Evolutionary conservation across 2,329 filamentous ascomycete species (phyloP).

Genomic region (Talaromyces sp.): DNA sequence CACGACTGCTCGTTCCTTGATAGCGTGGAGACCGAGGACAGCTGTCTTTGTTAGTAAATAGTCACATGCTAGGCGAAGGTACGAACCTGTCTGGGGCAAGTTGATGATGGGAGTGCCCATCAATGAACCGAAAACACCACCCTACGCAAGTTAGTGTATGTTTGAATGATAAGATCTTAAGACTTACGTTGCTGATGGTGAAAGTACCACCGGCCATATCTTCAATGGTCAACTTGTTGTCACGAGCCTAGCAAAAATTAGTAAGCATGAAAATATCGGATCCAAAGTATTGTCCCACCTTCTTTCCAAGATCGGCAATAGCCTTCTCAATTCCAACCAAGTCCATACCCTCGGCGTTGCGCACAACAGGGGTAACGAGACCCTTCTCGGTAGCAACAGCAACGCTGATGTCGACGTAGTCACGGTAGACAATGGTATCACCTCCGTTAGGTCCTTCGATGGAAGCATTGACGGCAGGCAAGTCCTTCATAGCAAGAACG

Average conservation of each 20-base stretch:
- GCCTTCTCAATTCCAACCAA: constrained; percentile 83
- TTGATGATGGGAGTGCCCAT: constrained; percentile 99
- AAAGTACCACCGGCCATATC: constrained; percentile 99
- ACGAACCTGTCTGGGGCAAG: constrained; percentile 72
- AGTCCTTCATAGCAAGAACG: constrained; percentile 86
- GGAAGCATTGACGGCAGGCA: constrained; percentile 93
- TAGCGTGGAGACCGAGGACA: constrained; percentile 88
- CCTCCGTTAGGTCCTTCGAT: constrained; percentile 94
- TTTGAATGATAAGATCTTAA: neutral
- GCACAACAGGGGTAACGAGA: constrained; percentile 91
- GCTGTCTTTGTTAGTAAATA: constrained; percentile 42
- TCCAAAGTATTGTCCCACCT: constrained; percentile 53
- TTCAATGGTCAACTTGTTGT: constrained; percentile 95
- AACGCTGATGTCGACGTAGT: constrained; percentile 97
- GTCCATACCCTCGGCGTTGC: constrained; percentile 86
- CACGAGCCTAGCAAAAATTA: constrained; percentile 64
- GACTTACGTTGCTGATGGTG: constrained; percentile 80
- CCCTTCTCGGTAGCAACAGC: constrained; percentile 97
- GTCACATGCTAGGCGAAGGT: neutral
- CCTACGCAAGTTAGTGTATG: constrained; percentile 36
- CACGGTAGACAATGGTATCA: constrained; percentile 96
- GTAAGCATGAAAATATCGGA: neutral
- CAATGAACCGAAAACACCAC: constrained; percentile 92
- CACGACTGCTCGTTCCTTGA: constrained; percentile 88
- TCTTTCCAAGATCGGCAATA: constrained; percentile 93